These are phyloP conservation scores for Suillus americanus DNA, from an alignment of 768 basidiomycete genomes.

Conservation along the genomic window DNA sequence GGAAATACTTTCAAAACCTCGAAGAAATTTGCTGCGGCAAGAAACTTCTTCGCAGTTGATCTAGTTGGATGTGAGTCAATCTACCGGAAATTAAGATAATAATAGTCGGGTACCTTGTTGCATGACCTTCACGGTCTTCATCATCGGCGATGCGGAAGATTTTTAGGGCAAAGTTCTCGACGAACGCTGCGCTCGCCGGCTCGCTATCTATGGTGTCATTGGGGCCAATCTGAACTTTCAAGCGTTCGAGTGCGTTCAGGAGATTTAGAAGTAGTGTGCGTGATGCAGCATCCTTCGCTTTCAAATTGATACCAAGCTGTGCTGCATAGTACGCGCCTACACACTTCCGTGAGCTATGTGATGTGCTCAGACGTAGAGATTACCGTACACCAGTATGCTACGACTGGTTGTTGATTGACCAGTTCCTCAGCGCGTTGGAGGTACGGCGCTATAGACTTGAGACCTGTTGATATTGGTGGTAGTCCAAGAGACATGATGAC, in stretches of 20 bases:
- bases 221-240: conserved; percentile 73
- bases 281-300: conserved; percentile 61
- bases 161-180: conserved; percentile 92
- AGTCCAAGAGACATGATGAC: conserved; percentile 45
- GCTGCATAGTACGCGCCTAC: conserved; percentile 90
- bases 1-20: conserved; percentile 83
- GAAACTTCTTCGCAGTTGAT: conserved; percentile 89
- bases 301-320: conserved; percentile 78
- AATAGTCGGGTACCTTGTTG: conserved; percentile 59
- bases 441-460: conserved; percentile 74
- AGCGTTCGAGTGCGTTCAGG: conserved; percentile 73
- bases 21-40: conserved; percentile 93
- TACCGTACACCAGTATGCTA: conserved; percentile 93
- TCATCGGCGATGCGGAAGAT: conserved; percentile 90
- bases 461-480: conserved; percentile 56
- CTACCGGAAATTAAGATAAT: background rate
- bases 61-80: conserved; percentile 37
- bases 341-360: background rate
- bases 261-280: conserved; percentile 71
- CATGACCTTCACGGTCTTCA: conserved; percentile 78
- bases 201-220: conserved; percentile 85
- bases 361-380: conserved; percentile 6
- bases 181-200: conserved; percentile 78
- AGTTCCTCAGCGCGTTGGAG: conserved; percentile 92
- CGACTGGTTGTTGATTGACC: conserved; percentile 74